Conservation (phyloP, 805 yeast species). For the Yamadazyma sp. region DNA sequence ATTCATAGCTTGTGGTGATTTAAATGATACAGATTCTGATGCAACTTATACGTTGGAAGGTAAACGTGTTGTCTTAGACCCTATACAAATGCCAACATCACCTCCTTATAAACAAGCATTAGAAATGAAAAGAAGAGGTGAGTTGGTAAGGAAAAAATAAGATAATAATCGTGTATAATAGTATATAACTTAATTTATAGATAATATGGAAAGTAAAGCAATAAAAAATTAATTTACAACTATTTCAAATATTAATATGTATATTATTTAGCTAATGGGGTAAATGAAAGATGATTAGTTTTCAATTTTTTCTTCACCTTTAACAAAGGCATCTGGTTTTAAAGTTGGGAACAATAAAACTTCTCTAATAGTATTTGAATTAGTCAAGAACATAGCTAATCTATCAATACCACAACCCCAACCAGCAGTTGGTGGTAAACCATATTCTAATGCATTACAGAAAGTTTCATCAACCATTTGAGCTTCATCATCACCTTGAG, state of each 20-base stretch:
- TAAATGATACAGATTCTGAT: slow-evolving; percentile 85
- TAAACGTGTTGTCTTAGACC: slow-evolving; percentile 51
- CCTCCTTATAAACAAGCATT: slow-evolving; percentile 95
- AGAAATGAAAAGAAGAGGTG: slow-evolving; percentile 78
- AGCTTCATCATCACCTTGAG: slow-evolving; percentile 98
- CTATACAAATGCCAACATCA: slow-evolving; percentile 93
- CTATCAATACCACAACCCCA: slow-evolving; percentile 99
- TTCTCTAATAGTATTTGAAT: slow-evolving; percentile 96
- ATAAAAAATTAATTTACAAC: no score
- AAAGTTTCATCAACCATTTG: slow-evolving; percentile 94
- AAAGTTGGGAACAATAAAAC: slow-evolving; percentile 97
- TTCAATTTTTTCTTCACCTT: slow-evolving; percentile 30
- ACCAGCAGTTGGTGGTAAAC: slow-evolving; percentile 99
- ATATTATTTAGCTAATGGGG: no score
- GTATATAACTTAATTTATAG: neutral
- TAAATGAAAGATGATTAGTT: no score
- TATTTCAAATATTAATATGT: neutral
- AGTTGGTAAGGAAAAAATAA: slow-evolving; percentile 20
- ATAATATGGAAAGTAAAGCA: no score
- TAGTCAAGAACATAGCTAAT: slow-evolving; percentile 95
- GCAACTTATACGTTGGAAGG: slow-evolving; percentile 76
- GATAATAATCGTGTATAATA: no score
- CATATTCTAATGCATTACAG: slow-evolving; percentile 97
- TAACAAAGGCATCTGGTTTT: slow-evolving; percentile 73
- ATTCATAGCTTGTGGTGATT: slow-evolving; percentile 94